These are phyloP conservation scores for Erodium moschatum DNA, from an alignment of 441 rosid species.

Conservation along the genomic window DNA sequence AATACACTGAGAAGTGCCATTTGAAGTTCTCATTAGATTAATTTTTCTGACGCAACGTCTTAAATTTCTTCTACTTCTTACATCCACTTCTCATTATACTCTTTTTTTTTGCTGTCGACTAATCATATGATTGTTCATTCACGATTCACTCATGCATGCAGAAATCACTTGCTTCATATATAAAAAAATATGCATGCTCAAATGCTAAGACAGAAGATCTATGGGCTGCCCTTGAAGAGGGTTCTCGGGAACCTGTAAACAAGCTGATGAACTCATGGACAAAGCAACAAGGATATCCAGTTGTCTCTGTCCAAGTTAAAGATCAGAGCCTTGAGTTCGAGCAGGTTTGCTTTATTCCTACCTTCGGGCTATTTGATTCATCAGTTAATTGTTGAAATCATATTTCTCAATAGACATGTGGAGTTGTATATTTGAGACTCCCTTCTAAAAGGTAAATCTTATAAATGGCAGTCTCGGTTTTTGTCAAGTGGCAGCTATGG, in stretches of 20 bases:
- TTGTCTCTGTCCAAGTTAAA: constrained; percentile 57
- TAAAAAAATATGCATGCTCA: constrained; percentile 61
- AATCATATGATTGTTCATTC: neutral
- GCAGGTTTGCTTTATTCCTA: constrained; percentile 46
- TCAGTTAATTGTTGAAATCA: constrained; percentile 6
- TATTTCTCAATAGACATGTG: constrained; percentile 9
- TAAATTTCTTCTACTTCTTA: neutral
- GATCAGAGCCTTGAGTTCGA: constrained; percentile 73
- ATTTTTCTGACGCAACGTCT: neutral
- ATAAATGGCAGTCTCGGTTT: constrained; percentile 64
- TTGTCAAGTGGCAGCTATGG: constrained; percentile 68
- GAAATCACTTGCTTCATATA: constrained; percentile 86
- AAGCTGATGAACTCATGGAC: constrained; percentile 92
- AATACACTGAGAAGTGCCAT: no score
- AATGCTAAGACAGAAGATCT: constrained; percentile 91
- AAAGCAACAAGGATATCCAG: constrained; percentile 81
- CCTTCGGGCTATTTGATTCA: neutral
- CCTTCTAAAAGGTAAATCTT: constrained; percentile 21
- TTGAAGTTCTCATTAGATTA: no score
- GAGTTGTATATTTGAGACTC: constrained; percentile 15
- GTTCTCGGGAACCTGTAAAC: constrained; percentile 83
- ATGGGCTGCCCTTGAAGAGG: constrained; percentile 83
- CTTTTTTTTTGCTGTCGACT: neutral
- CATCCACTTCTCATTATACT: neutral
- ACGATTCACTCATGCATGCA: constrained; percentile 26